Percentiles rank a stretch among this genome's conserved stretches.
phyloP scores from a whole-genome alignment of 257 asterid species.

The Jasminum sambac region DNA sequence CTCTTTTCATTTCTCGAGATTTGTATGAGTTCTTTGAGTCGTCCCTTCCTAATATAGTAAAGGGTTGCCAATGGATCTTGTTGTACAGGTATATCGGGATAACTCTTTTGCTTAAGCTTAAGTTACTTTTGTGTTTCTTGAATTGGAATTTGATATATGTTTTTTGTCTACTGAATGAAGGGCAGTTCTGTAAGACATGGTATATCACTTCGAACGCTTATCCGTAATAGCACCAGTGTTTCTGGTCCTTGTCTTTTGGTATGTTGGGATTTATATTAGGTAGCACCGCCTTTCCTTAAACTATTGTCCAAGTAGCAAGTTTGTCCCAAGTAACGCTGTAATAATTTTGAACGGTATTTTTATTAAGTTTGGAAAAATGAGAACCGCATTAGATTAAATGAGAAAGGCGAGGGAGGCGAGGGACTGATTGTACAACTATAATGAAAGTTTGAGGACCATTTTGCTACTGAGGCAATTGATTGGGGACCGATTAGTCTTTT shows the following conservation, averaged over 20 bases:
- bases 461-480: neutral
- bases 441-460: neutral
- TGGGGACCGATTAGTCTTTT: slow-evolving; percentile 2
- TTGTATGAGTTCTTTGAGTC: slow-evolving; percentile 75
- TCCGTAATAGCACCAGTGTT: slow-evolving; percentile 55
- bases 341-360: too few relatives aligned
- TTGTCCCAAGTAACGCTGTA: too few relatives aligned
- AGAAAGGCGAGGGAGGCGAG: neutral
- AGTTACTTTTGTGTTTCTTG: slow-evolving; percentile 10
- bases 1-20: slow-evolving; percentile 65
- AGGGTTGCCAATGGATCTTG: slow-evolving; percentile 86
- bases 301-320: neutral
- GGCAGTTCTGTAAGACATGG: slow-evolving; percentile 96
- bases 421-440: neutral
- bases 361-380: neutral
- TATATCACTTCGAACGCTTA: slow-evolving; percentile 87
- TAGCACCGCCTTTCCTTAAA: neutral
- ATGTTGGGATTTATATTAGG: slow-evolving; percentile 21
- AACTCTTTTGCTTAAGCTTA: slow-evolving; percentile 9
- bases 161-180: slow-evolving; percentile 59
- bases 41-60: slow-evolving; percentile 88
- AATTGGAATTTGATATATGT: slow-evolving; percentile 34
- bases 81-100: slow-evolving; percentile 64
- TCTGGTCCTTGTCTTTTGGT: slow-evolving; percentile 93
- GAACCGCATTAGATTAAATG: neutral